A percentile compares a stretch with the other conserved stretches of the same genome.
phyloP scores from a whole-genome alignment of 805 yeast genomes.

The Jamesozyma rosinii region DNA sequence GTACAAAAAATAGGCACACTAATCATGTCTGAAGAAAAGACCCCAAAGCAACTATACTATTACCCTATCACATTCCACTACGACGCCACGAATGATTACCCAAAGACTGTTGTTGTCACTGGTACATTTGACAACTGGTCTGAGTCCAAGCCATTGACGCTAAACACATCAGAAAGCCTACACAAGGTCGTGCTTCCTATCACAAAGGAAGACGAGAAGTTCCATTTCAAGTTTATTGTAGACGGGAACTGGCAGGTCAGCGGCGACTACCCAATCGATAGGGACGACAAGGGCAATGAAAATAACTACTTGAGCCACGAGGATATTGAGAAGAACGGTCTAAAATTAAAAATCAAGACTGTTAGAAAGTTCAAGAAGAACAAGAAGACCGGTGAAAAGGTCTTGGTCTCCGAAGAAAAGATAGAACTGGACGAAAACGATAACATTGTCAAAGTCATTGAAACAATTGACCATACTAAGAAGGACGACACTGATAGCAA shows the following conservation, averaged over 20 bases:
- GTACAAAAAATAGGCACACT: too few species aligned
- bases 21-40: not conserved
- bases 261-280: slow-evolving; percentile 32
- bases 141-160: slow-evolving; percentile 27
- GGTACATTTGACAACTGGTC: slow-evolving; percentile 66
- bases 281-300: slow-evolving; percentile 34
- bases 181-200: slow-evolving; percentile 1
- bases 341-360: slow-evolving; percentile 29
- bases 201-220: slow-evolving; percentile 20
- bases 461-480: slow-evolving; percentile 1
- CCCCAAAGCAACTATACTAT: not conserved
- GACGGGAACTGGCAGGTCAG: slow-evolving; percentile 57
- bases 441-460: slow-evolving; percentile 3
- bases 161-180: slow-evolving; percentile 41
- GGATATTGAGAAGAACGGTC: slow-evolving; percentile 9
- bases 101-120: slow-evolving; percentile 48
- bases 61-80: slow-evolving; percentile 33
- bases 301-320: slow-evolving; percentile 29
- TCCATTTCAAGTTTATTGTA: slow-evolving; percentile 50
- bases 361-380: slow-evolving; percentile 32
- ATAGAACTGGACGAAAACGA: slow-evolving; percentile 11
- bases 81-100: slow-evolving; percentile 31
- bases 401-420: slow-evolving; percentile 29
- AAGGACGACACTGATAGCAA: slow-evolving; percentile 1
- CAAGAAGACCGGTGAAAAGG: slow-evolving; percentile 35